Base-by-base conservation (phyloP, 495 filamentous ascomycete species). In the Tuber brumale region DNA sequence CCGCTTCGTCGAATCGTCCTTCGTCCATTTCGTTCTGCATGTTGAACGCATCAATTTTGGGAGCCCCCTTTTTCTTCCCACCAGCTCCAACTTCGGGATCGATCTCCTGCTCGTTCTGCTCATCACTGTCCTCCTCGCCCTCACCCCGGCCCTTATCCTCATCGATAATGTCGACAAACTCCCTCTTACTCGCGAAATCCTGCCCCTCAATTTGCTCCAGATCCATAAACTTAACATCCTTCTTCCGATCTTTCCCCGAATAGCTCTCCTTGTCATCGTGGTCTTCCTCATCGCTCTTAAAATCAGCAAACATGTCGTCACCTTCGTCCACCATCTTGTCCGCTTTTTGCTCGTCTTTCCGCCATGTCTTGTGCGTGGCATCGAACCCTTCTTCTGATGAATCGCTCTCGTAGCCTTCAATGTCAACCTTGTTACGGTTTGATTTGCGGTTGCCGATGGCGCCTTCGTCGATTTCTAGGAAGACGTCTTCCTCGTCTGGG, bases 41-140 rank as follows among this genome's bases (percentile, higher is more conserved):
- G 81, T 99, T 97, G 87, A 99, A 99, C 0, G 94, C 95, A 84
- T 97, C 95, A 41, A 98, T 87, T 80, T 95, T 91, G n/a, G 95
- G 95, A 23, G 96, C 96, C 83, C 97, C 93, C 83, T 92, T 94
- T 84, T 97, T 98, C 79, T 94, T 91, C 1, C 90, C 91, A 10
- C 95, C 96, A 4, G 92, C 90, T 3, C 96, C 96, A 44, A 99
- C 85, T 83, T 98, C 95, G 31, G 82, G 92, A 90, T 70, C 91
- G 43, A 89, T 92, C 45, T 92, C 90, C 27, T 91, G 91, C 35
- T 90, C 91, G n/a, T 88, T 84, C 3, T 87, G 85, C 6, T 86
- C 83, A 41, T 84, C 84, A 70, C 86, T 86, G 10, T 83, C 83
- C 61, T 86, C 86, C 57, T 66, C 57, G 12, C 57, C 57, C 57